Evolutionary conservation across 192 early-diverging fungal genomes (phyloP).

Genomic region (Gaertneriomyces semiglobifer): DNA sequence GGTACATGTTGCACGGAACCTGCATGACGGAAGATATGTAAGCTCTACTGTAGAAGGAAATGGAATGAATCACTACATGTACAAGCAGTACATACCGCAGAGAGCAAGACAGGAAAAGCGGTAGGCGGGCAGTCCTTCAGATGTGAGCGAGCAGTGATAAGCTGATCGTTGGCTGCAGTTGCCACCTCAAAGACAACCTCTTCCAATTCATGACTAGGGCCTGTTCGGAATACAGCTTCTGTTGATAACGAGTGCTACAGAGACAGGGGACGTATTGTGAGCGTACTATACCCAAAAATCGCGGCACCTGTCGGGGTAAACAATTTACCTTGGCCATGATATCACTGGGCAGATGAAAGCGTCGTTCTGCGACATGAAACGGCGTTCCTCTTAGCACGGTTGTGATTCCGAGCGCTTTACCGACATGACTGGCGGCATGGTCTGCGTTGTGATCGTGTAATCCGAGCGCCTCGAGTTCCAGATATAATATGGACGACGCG

Average conservation of each 20-base stretch:
- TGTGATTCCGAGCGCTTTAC: conserved; percentile 81
- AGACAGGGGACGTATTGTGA: conserved; percentile 6
- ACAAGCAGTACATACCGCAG: conserved; percentile 49
- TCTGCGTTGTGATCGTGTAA: conserved; percentile 78
- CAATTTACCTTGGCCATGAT: conserved; percentile 68
- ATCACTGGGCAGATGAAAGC: conserved; percentile 72
- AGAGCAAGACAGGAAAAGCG: conserved; percentile 70
- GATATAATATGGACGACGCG: conserved; percentile 78
- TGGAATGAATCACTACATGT: not conserved
- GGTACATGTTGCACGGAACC: conserved; percentile 67
- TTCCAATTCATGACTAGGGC: conserved; percentile 53
- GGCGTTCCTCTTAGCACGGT: conserved; percentile 73
- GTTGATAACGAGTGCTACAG: conserved; percentile 69
- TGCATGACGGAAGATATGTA: conserved; percentile 17
- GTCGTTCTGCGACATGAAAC: conserved; percentile 61
- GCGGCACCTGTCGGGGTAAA: not conserved
- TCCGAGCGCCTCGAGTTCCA: conserved; percentile 83
- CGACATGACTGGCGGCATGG: conserved; percentile 86
- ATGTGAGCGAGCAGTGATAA: conserved; percentile 65
- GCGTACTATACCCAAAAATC: not conserved
- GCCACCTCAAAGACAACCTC: conserved; percentile 87
- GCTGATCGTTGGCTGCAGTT: conserved; percentile 74
- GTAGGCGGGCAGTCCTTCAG: conserved; percentile 52
- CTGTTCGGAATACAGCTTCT: conserved; percentile 67
- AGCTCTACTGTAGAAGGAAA: not conserved